Conservation (phyloP, 129 eudicot species). For the Rutidosis leptorrhynchoides region DNA sequence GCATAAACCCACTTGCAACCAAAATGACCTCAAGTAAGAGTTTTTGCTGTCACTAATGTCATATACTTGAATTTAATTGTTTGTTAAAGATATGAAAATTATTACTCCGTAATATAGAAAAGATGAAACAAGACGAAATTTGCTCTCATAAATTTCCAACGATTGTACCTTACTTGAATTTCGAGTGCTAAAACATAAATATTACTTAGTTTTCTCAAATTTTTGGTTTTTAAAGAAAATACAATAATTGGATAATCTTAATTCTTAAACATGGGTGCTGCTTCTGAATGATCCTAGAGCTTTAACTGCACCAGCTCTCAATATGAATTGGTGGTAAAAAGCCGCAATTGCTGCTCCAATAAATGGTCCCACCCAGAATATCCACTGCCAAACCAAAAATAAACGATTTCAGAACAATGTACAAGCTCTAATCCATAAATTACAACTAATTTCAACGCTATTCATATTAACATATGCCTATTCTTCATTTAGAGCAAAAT, state of each 20-base stretch:
- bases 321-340: constrained; percentile 79
- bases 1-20: too few species aligned
- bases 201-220: constrained; percentile 14
- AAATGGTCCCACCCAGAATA: constrained; percentile 89
- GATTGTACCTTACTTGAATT: neutral
- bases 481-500: too few species aligned
- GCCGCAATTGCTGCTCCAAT: constrained; percentile 88
- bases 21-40: too few species aligned
- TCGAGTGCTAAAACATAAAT: constrained; percentile 20
- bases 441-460: too few species aligned
- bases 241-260: constrained; percentile 27
- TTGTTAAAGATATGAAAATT: too few species aligned
- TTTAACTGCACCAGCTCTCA: constrained; percentile 77
- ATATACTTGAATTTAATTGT: neutral
- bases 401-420: constrained; percentile 2
- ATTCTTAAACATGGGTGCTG: constrained; percentile 48
- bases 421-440: neutral
- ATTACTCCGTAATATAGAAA: too few species aligned
- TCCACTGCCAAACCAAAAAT: constrained; percentile 47
- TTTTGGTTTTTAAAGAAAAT: constrained; percentile 18
- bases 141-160: neutral
- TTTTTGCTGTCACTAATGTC: too few species aligned
- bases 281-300: constrained; percentile 85
- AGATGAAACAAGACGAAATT: too few species aligned
- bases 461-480: neutral